Conservation (phyloP, 345 rosid genomes). For the Pugionium dolabratum region DNA sequence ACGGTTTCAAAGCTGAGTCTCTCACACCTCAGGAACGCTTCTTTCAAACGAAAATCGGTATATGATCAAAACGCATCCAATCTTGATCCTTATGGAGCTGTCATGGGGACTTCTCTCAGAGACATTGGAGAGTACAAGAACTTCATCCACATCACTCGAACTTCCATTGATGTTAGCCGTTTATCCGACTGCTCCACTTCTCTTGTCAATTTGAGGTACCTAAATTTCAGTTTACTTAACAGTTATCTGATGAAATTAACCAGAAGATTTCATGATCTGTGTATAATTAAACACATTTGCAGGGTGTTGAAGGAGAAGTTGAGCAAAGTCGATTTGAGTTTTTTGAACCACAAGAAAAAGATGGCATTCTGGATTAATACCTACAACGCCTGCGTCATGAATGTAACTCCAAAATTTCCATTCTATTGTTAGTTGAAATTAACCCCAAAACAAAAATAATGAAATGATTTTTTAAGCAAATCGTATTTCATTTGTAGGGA, state of each 20-base stretch:
- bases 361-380: slow-evolving; percentile 93
- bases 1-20: slow-evolving; percentile 58
- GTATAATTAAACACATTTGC: slow-evolving; percentile 4
- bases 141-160: slow-evolving; percentile 70
- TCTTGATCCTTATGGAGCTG: slow-evolving; percentile 74
- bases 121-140: slow-evolving; percentile 83
- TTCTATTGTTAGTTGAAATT: slow-evolving; percentile 3
- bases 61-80: slow-evolving; percentile 49
- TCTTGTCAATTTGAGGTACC: slow-evolving; percentile 42
- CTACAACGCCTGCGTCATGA: slow-evolving; percentile 92
- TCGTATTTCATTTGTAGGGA: slow-evolving; percentile 50
- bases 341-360: slow-evolving; percentile 88
- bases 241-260: not conserved
- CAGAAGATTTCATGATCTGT: slow-evolving; percentile 2
- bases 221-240: not conserved
- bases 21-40: slow-evolving; percentile 37
- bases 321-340: slow-evolving; percentile 65
- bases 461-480: not conserved
- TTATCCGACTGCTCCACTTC: slow-evolving; percentile 49
- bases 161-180: slow-evolving; percentile 56
- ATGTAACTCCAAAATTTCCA: slow-evolving; percentile 63
- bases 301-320: slow-evolving; percentile 67
- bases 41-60: slow-evolving; percentile 44
- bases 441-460: not conserved
- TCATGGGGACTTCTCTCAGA: slow-evolving; percentile 59